These are phyloP conservation scores for Neopestalotiopsis clavispora DNA, from an alignment of 2,329 filamentous ascomycete species.

Conservation along the genomic window DNA sequence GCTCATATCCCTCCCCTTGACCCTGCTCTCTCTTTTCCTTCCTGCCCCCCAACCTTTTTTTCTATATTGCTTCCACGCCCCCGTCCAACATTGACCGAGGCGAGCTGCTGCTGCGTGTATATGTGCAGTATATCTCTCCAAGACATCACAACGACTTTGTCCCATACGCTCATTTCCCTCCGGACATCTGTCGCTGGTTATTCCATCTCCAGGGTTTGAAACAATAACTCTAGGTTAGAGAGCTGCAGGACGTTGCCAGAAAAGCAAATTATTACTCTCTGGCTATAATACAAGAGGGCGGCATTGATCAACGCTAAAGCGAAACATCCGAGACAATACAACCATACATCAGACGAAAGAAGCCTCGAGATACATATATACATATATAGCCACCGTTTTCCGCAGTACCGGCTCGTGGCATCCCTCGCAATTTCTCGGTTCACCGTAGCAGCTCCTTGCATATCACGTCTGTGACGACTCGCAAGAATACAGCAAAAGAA, in stretches of 20 bases:
- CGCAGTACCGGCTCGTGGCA: not conserved
- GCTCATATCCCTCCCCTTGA: not conserved
- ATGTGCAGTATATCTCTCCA: not conserved
- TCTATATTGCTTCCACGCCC: not conserved
- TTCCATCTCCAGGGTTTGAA: not conserved
- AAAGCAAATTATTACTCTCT: not conserved
- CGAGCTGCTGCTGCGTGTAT: not conserved
- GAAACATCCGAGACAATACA: not conserved
- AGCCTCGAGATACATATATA: not conserved
- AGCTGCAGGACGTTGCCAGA: not conserved
- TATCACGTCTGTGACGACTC: not conserved
- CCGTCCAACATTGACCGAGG: not conserved
- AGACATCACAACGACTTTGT: not conserved
- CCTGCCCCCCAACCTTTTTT: not conserved
- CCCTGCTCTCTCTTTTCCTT: not conserved
- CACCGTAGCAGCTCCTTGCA: not conserved
- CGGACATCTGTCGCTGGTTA: not conserved
- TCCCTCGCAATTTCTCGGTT: not conserved
- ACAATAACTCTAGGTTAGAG: not conserved
- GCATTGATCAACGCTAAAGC: constrained; percentile 1
- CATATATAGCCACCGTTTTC: not conserved
- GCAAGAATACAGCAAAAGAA: not conserved
- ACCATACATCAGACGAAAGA: not conserved
- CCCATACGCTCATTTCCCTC: not conserved
- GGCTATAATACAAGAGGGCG: not conserved